These are phyloP conservation scores for Exophiala viscosa DNA, from an alignment of 2,329 filamentous ascomycete species.

Conservation along the genomic window DNA sequence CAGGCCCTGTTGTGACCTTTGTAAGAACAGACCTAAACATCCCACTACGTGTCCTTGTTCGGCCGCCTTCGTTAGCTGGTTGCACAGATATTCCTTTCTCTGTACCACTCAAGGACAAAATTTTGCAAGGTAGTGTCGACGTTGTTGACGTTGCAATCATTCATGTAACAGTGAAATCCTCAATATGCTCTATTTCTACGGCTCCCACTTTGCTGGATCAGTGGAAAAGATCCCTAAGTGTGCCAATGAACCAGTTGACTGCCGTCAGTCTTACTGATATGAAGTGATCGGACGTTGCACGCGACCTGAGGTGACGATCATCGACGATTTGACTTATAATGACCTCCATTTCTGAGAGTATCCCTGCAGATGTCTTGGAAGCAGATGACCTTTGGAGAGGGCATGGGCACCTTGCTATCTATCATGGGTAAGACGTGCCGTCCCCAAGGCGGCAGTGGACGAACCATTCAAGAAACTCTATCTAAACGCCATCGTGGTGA, in stretches of 20 bases:
- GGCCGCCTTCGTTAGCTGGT: constrained; percentile 12
- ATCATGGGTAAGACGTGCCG: constrained; percentile 5
- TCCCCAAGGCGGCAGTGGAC: constrained; percentile 9
- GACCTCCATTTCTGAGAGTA: too few species aligned
- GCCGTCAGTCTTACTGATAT: too few species aligned
- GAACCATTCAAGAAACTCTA: not conserved
- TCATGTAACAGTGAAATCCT: too few species aligned
- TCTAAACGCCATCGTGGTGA: constrained; percentile 11
- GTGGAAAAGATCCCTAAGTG: too few species aligned
- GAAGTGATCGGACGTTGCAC: too few species aligned
- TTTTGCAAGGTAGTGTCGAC: not conserved
- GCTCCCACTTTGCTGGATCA: too few species aligned
- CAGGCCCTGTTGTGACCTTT: constrained; percentile 7
- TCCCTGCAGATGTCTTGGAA: not conserved
- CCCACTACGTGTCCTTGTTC: constrained; percentile 8
- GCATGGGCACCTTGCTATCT: not conserved
- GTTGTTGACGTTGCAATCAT: too few species aligned
- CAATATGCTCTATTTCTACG: too few species aligned
- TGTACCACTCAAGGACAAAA: not conserved
- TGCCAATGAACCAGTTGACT: too few species aligned
- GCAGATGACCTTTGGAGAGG: not conserved
- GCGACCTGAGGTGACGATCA: too few species aligned
- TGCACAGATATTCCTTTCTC: not conserved
- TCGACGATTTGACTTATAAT: too few species aligned
- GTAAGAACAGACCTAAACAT: not conserved